Evolutionary conservation across 495 filamentous ascomycete species (phyloP), one percentile per base, ranked within the genome.

Genomic region (Penicillium argentinense): DNA sequence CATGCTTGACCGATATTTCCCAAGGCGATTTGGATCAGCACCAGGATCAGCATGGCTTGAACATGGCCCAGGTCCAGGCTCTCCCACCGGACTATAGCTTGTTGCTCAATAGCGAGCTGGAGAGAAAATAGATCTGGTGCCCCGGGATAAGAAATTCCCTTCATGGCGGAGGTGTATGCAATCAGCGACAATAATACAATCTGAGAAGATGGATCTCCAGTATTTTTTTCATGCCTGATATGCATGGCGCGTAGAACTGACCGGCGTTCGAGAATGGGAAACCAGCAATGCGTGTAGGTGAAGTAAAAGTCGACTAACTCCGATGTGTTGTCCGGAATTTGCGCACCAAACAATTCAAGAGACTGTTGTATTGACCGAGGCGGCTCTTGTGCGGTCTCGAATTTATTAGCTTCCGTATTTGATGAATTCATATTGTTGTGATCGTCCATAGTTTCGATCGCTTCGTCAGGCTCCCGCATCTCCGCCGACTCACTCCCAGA

Each of bases 231-330:
- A 5, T 34, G 17, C 8, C 48, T 36, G 11, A 28, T 46, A 39
- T 63, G 55, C 43, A 60, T 49, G 5, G 47, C 39, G 23, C 67
- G 64, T 3, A 78, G 51, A 4, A 85, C 45, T 27, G 74, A 74
- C 42, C 81, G 76, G 40, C 81, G 84, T 45, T 85, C 81, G 21
- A 79, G 64, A 30, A 87, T 81, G 8, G 83, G 83, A 11, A 85
- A 70, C 83, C 83, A 87, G 22, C 67, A 73, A 55, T 84, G 78
- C 0, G 81, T 86, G 50, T 80, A 81, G 4, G 77, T 74, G 54
- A 84, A 84, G 57, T 84, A 85, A 9, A 80, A 70, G 42, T 87
- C 79, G 9, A 86, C 56, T 1, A 86, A 59, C 6, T 73, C 43
- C 9, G 52, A 24, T 5, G 44, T 58, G 32, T 49, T 39, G 0